Evolutionary conservation across 2,329 filamentous ascomycete genomes (phyloP).

Genomic region (Colletotrichum nymphaeae): DNA sequence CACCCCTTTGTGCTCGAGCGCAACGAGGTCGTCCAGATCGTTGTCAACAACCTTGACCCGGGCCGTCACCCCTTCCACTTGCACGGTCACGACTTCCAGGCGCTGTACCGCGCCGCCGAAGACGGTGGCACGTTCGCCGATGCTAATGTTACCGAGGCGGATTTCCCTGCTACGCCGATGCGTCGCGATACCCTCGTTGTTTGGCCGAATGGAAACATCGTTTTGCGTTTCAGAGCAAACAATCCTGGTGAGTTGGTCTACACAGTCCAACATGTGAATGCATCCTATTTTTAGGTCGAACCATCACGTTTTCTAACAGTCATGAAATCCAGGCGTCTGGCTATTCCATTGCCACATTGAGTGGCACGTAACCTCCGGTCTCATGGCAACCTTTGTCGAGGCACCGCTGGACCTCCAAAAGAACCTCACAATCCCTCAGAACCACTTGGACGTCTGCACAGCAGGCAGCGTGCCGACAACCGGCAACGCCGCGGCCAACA

Average conservation of each 20-base stretch:
- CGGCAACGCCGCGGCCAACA: constrained; percentile 84
- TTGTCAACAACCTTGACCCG: constrained; percentile 81
- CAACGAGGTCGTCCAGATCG: constrained; percentile 76
- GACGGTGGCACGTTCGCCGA: constrained; percentile 67
- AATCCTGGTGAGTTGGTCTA: constrained; percentile 66
- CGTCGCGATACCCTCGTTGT: constrained; percentile 76
- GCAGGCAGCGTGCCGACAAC: constrained; percentile 59
- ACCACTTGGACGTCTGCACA: constrained; percentile 69
- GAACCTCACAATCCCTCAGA: constrained; percentile 67
- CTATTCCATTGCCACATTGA: constrained; percentile 86
- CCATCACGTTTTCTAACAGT: not conserved
- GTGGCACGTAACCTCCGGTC: constrained; percentile 78
- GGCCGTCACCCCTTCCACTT: constrained; percentile 82
- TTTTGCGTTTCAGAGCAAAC: constrained; percentile 75
- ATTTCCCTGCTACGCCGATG: constrained; percentile 68
- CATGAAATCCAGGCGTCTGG: constrained; percentile 62
- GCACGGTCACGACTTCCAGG: constrained; percentile 82
- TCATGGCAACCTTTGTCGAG: constrained; percentile 74
- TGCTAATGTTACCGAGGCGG: constrained; percentile 54
- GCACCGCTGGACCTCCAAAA: constrained; percentile 72
- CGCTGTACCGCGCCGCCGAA: constrained; percentile 69
- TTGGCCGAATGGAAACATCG: constrained; percentile 73
- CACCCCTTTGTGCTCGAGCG: constrained; percentile 76
- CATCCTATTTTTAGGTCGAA: not conserved
- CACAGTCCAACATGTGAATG: constrained; percentile 33